A percentile compares a stretch with the other conserved stretches of the same genome.
phyloP scores from a whole-genome alignment of 495 filamentous ascomycete genomes.

The Pyrenula massariospora region DNA sequence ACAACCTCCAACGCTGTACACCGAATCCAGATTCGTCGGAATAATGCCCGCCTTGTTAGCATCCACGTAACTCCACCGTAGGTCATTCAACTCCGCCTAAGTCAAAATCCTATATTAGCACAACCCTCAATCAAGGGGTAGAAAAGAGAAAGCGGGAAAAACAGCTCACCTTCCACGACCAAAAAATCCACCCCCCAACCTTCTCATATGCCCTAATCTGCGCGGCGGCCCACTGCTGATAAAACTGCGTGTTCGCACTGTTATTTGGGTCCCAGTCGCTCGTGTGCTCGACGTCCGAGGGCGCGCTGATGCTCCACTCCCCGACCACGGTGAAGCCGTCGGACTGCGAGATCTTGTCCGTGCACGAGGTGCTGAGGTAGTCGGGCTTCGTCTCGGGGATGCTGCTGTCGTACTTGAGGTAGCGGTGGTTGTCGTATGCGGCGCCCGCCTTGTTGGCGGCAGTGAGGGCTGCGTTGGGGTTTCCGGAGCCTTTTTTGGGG shows the following conservation, averaged over 20 bases:
- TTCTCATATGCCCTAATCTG: slow-evolving; percentile 46
- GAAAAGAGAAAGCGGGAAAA: too few relatives aligned
- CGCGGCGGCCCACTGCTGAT: slow-evolving; percentile 47
- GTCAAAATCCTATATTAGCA: too few relatives aligned
- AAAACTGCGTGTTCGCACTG: slow-evolving; percentile 35
- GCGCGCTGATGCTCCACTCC: slow-evolving; percentile 42
- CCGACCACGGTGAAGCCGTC: slow-evolving; percentile 39
- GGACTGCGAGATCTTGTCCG: slow-evolving; percentile 28
- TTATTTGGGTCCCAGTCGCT: slow-evolving; percentile 26
- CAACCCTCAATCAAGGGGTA: too few relatives aligned
- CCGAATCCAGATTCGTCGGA: slow-evolving; percentile 23
- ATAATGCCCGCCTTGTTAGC: slow-evolving; percentile 38
- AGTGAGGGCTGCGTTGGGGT: slow-evolving; percentile 27
- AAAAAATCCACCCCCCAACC: slow-evolving; percentile 49
- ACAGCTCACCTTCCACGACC: slow-evolving; percentile 42
- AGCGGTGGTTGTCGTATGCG: slow-evolving; percentile 42
- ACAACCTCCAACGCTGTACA: slow-evolving; percentile 4
- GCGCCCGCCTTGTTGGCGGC: slow-evolving; percentile 21
- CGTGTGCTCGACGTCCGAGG: slow-evolving; percentile 29
- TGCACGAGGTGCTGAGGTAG: slow-evolving; percentile 39
- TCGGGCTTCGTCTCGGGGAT: slow-evolving; percentile 26
- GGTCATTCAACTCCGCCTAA: slow-evolving; percentile 35
- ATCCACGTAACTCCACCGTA: slow-evolving; percentile 44
- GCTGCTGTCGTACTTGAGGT: slow-evolving; percentile 38
- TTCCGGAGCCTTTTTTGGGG: too few relatives aligned